Conservation (phyloP, 2,329 filamentous ascomycete species). For the Harringtonia aguacate region DNA sequence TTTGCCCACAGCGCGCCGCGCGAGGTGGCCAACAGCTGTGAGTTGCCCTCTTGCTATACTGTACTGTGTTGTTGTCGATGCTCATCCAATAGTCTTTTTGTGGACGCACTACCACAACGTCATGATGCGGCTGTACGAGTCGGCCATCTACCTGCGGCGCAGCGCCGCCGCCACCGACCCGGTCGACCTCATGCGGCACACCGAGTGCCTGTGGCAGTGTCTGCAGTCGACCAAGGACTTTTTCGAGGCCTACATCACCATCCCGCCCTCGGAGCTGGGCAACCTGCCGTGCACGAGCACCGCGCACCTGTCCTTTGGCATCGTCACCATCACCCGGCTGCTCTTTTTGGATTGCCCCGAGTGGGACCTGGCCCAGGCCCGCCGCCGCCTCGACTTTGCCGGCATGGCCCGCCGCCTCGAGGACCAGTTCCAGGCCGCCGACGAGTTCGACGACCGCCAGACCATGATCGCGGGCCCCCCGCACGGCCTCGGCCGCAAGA, state of each 20-base stretch:
- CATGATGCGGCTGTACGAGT: conserved; percentile 26
- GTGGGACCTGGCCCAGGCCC: conserved; percentile 24
- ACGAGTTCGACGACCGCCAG: conserved; percentile 13
- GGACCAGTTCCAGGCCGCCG: conserved; percentile 16
- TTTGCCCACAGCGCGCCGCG: conserved; percentile 9
- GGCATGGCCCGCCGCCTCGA: conserved; percentile 16
- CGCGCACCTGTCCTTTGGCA: conserved; percentile 21
- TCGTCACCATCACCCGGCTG: conserved; percentile 24
- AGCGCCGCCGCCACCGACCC: neutral
- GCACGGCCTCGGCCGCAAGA: conserved; percentile 8
- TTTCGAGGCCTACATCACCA: conserved; percentile 15
- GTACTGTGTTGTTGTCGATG: neutral
- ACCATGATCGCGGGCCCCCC: neutral
- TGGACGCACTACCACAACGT: conserved; percentile 22
- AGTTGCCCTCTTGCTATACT: neutral
- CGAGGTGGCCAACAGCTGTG: conserved; percentile 15
- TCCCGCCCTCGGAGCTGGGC: conserved; percentile 16
- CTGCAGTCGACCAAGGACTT: conserved; percentile 19
- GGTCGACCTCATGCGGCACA: conserved; percentile 17
- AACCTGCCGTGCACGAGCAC: conserved; percentile 20
- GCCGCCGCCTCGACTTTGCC: conserved; percentile 22
- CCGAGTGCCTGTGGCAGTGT: conserved; percentile 26
- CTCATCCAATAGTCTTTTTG: conserved; percentile 19
- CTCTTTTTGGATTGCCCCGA: conserved; percentile 23
- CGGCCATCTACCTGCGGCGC: conserved; percentile 20